Conservation (phyloP, 257 asterid species). For the Rauvolfia tetraphylla region DNA sequence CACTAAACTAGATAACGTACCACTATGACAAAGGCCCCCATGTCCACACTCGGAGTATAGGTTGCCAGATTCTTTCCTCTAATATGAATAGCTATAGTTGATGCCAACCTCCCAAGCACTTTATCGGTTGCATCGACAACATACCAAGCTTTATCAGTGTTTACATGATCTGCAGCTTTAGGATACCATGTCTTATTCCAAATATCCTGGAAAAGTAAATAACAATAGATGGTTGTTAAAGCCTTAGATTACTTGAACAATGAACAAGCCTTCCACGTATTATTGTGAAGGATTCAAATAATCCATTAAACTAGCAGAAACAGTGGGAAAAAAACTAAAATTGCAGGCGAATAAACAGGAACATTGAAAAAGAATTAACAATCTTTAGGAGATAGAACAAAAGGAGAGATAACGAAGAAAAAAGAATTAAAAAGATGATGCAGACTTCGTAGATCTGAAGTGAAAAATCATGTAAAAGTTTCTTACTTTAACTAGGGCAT, state of each 20-base stretch:
- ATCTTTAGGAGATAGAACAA: background rate
- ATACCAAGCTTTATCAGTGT: slow-evolving; percentile 81
- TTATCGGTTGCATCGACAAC: slow-evolving; percentile 87
- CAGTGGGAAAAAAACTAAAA: background rate
- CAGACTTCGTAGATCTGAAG: background rate
- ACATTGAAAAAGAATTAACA: background rate
- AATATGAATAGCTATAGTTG: slow-evolving; percentile 80
- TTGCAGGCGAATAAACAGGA: background rate
- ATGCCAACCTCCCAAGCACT: slow-evolving; percentile 90
- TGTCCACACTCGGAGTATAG: slow-evolving; percentile 93
- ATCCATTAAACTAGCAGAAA: background rate
- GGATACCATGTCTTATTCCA: slow-evolving; percentile 98
- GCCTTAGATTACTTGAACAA: background rate
- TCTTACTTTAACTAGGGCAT: background rate
- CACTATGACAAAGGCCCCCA: slow-evolving; percentile 96
- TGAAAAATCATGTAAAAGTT: background rate
- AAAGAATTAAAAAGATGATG: background rate
- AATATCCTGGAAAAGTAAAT: slow-evolving; percentile 54
- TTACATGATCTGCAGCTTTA: slow-evolving; percentile 80
- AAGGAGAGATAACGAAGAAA: background rate
- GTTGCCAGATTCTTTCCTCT: slow-evolving; percentile 92
- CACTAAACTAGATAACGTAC: slow-evolving; percentile 29
- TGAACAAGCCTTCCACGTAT: background rate
- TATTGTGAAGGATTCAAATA: background rate
- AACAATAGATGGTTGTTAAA: slow-evolving; percentile 14